These are phyloP conservation scores for Phallus indusiatus DNA, from an alignment of 768 basidiomycete species.

Conservation along the genomic window DNA sequence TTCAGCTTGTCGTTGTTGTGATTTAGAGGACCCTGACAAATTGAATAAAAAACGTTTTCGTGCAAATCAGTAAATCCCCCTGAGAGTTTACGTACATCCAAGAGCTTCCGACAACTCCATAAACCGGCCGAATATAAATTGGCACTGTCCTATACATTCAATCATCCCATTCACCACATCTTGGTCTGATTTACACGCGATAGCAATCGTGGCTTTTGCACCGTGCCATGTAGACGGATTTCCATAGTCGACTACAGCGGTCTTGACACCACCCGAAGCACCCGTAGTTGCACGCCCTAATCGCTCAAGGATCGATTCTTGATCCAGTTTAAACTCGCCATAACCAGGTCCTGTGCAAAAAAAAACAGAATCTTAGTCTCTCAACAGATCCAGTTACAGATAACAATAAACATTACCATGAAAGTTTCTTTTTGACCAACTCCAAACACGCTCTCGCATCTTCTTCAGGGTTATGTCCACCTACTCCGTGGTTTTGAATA, in stretches of 20 bases:
- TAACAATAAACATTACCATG: too few species aligned
- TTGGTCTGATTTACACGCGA: conserved; percentile 68
- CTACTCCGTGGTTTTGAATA: conserved; percentile 78
- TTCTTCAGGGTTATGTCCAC: conserved; percentile 89
- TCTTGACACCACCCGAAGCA: conserved; percentile 33
- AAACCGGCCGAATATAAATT: conserved; percentile 79
- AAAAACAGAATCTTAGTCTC: too few species aligned
- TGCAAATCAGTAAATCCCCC: too few species aligned
- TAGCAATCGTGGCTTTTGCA: conserved; percentile 64
- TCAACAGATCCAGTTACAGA: too few species aligned
- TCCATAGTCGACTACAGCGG: conserved; percentile 78
- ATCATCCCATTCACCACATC: conserved; percentile 66
- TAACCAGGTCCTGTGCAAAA: conserved; percentile 38
- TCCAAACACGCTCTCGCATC: conserved; percentile 87
- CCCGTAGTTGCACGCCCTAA: conserved; percentile 40
- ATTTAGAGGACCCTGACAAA: too few species aligned
- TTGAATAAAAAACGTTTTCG: too few species aligned
- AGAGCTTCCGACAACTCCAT: conserved; percentile 70
- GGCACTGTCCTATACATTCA: conserved; percentile 50
- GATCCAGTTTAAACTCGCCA: too few species aligned
- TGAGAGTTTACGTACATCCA: conserved; percentile 78
- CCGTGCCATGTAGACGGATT: conserved; percentile 81
- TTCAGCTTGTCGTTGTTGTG: too few species aligned
- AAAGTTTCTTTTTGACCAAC: conserved; percentile 72
- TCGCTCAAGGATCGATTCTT: conserved; percentile 83